phyloP scores from a whole-genome alignment of 1,139 yeast genomes.

The Saccharomyces hybrid region DNA sequence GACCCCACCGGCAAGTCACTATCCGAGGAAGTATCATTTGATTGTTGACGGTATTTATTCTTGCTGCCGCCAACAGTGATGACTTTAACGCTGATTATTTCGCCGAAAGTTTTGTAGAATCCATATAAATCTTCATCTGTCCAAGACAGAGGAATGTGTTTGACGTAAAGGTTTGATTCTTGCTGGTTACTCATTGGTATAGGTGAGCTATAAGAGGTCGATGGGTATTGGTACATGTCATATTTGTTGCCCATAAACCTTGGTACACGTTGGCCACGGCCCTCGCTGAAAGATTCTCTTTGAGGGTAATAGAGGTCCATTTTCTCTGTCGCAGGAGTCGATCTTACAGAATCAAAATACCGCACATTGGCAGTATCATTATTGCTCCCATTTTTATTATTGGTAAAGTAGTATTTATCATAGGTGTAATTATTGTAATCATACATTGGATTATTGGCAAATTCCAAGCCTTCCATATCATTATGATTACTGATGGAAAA shows the following conservation, averaged over 20 bases:
- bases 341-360: neutral
- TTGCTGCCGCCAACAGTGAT: slow-evolving; percentile 38
- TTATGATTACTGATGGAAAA: neutral
- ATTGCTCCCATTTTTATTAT: neutral
- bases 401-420: neutral
- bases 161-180: slow-evolving; percentile 31
- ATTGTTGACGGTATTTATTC: slow-evolving; percentile 8
- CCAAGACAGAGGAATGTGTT: slow-evolving; percentile 31
- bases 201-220: slow-evolving; percentile 17
- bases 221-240: slow-evolving; percentile 9
- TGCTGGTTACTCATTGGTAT: slow-evolving; percentile 30
- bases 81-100: slow-evolving; percentile 40
- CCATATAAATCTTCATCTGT: slow-evolving; percentile 23
- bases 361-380: neutral
- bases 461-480: neutral
- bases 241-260: slow-evolving; percentile 3
- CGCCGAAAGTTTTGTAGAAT: slow-evolving; percentile 36
- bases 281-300: slow-evolving; percentile 2
- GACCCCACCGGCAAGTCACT: slow-evolving; percentile 20
- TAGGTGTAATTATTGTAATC: neutral
- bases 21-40: slow-evolving; percentile 2
- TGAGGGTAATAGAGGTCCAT: slow-evolving; percentile 1
- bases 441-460: neutral
- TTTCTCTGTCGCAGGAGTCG: neutral
- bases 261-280: slow-evolving; percentile 6